A percentile compares a stretch with the other conserved stretches of the same genome.
These are phyloP conservation scores for Clitopilus passeckerianus DNA, from an alignment of 768 basidiomycete species.

Conservation along the genomic window DNA sequence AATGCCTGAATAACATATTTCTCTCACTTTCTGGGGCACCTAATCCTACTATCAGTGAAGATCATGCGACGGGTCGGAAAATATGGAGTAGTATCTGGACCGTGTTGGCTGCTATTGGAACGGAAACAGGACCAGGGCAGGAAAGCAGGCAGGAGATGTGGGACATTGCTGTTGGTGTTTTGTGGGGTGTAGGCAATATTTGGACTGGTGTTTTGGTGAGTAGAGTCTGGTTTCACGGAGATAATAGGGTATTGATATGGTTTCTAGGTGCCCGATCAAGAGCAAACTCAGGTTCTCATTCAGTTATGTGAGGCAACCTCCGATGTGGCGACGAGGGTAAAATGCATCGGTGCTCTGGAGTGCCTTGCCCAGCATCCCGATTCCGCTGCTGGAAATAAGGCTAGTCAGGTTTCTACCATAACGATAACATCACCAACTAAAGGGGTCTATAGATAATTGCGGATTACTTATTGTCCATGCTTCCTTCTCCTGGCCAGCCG, in stretches of 20 bases:
- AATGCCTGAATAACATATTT: conserved; percentile 89
- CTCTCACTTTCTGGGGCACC: conserved; percentile 58
- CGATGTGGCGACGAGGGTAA: conserved; percentile 57
- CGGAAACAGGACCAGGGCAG: conserved; percentile 54
- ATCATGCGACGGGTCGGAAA: conserved; percentile 41
- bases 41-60: conserved; percentile 33
- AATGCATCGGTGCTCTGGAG: conserved; percentile 83
- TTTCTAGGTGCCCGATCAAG: conserved; percentile 36
- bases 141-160: conserved; percentile 73
- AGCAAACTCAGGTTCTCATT: conserved; percentile 62
- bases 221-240: conserved; percentile 1
- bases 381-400: conserved; percentile 64
- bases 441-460: conserved; percentile 46
- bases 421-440: not conserved
- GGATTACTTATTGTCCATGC: conserved; percentile 58
- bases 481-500: conserved; percentile 34
- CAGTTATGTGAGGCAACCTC: conserved; percentile 53
- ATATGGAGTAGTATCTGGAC: conserved; percentile 69
- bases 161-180: conserved; percentile 73
- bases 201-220: conserved; percentile 67
- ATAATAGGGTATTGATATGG: not conserved
- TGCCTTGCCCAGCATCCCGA: conserved; percentile 70
- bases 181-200: conserved; percentile 83
- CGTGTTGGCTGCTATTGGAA: conserved; percentile 54
- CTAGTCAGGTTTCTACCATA: conserved; percentile 13